Conservation (phyloP, 2,329 filamentous ascomycete genomes). For the Didymella glomerata region DNA sequence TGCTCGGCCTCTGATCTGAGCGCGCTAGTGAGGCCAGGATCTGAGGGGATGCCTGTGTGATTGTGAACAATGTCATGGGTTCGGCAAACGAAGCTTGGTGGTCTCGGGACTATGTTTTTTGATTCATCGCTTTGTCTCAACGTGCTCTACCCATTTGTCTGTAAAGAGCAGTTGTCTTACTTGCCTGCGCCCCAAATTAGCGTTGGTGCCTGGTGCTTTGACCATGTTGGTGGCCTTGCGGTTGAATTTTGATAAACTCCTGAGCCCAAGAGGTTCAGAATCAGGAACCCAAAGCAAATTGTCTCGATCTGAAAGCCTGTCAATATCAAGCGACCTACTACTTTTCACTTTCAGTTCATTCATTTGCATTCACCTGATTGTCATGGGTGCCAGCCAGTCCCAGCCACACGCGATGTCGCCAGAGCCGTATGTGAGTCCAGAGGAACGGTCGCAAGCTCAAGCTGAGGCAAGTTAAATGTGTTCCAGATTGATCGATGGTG, state of each 20-base stretch:
- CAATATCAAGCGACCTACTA: background rate
- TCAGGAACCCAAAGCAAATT: background rate
- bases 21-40: background rate
- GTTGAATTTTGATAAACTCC: constrained; percentile 2
- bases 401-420: constrained; percentile 27
- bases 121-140: background rate
- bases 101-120: background rate
- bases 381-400: constrained; percentile 42
- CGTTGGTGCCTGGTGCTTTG: constrained; percentile 18
- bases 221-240: constrained; percentile 12
- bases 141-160: background rate
- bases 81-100: background rate
- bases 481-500: background rate
- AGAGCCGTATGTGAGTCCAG: constrained; percentile 34
- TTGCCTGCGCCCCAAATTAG: constrained; percentile 1
- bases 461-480: constrained; percentile 33
- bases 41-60: background rate
- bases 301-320: background rate
- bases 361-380: background rate
- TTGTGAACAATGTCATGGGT: background rate
- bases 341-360: background rate
- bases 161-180: background rate
- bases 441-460: constrained; percentile 34
- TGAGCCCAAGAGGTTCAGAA: background rate
- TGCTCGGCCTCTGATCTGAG: constrained; percentile 13